Base-by-base conservation (phyloP, 2,329 filamentous ascomycete genomes). In the Cercospora sp. region DNA sequence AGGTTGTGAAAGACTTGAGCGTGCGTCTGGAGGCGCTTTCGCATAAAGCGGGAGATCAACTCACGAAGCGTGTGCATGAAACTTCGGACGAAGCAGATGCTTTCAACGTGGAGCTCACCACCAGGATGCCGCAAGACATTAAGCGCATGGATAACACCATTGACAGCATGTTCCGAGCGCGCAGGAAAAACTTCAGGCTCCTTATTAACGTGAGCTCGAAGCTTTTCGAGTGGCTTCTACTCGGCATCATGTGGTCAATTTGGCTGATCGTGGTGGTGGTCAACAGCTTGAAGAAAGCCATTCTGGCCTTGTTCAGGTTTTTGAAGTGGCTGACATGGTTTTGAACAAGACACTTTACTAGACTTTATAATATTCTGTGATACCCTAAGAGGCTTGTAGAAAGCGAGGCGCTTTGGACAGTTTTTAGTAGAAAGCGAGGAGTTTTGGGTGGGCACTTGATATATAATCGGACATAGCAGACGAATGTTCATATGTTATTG, bases 221-320 rank as follows among this genome's bases (percentile, higher is more conserved):
- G 64, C 80, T 90, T 20, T 87, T 97, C 16, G 94, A 98, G 82
- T 97, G 93, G 93, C 82, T 88, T 60, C 85, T 98, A 18, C 88
- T 98, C 45, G 91, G 91, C 3, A 87, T 96, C 73, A 92, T 98
- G 89, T 97, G 95, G 93, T 93, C 91, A 80, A 89, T 96, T 16
- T 98, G 94, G 93, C 87, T 96, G 67, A 83, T 96, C 36, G 94
- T 97, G 26, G 91, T 93, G 78, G 83, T 94, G 26, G 83, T 91
- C 62, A 87, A 92, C 68, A 79, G 91, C 13, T 80, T 91, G 39
- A 82, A 89, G 68, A 88, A 89, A 10, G 73, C 90, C 1, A 85
- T 90, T 55, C 86, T 86, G 57, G 89, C 88, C 2, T 75, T 87
- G 0, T 81, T 88, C 60, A 81, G 83, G 10, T 85, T 86, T 9